Percentiles rank a stretch among this genome's conserved stretches.
Evolutionary conservation across 768 basidiomycete species (phyloP).

Genomic region (Mycena vulgaris): DNA sequence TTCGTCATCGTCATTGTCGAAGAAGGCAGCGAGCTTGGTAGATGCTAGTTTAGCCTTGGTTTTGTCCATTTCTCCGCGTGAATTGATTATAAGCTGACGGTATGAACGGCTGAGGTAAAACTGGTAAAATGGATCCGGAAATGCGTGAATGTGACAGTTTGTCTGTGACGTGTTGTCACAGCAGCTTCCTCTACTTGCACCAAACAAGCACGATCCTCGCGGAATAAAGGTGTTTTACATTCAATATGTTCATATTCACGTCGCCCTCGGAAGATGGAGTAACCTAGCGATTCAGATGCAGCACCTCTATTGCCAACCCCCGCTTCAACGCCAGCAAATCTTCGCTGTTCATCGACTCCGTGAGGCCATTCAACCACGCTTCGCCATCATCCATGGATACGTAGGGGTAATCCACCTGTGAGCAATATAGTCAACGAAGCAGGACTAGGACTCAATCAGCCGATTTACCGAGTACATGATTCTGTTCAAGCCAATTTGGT

Average conservation of each 20-base stretch:
- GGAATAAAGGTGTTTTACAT: no score
- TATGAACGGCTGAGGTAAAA: no score
- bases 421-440: constrained; percentile 43
- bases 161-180: no score
- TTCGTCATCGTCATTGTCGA: constrained; percentile 89
- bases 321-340: constrained; percentile 32
- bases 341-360: not conserved
- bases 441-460: no score
- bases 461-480: constrained; percentile 58
- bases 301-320: constrained; percentile 28
- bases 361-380: constrained; percentile 18
- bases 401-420: constrained; percentile 34
- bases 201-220: no score
- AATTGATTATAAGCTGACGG: no score
- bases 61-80: constrained; percentile 67
- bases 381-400: constrained; percentile 17
- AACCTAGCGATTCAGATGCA: constrained; percentile 24
- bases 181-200: no score
- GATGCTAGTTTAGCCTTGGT: constrained; percentile 64
- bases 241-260: no score
- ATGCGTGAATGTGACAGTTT: no score
- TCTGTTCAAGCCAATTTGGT: constrained; percentile 56
- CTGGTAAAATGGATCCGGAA: no score
- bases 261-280: no score
- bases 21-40: constrained; percentile 82